Base-by-base conservation (phyloP, 805 yeast genomes). In the Lipomyces mesembrius region DNA sequence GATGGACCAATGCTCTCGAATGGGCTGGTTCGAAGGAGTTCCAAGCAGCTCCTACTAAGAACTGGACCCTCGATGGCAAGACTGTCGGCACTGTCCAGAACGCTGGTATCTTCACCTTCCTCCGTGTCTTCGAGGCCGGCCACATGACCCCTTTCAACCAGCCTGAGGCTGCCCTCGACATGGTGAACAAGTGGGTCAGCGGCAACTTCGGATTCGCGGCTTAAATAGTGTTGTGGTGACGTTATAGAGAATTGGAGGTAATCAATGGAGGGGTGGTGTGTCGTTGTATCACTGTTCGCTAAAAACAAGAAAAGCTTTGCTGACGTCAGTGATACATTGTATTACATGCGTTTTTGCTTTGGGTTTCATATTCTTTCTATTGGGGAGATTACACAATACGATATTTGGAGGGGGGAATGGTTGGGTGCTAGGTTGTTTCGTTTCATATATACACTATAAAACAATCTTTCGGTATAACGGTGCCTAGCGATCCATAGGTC, bases 81-180 rank as follows among this genome's bases (percentile, higher is more conserved):
- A 76, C 71, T 7, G 86, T 87, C 43, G 98, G 98, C 67, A 86
- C 89, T 74, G 88, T 88, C 35, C 92, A 91, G 81, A 88, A 86
- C 75, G 84, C 82, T 71, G 88, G 88, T 59, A 83, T 85, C 67
- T 87, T 93, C 73, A 90, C 97, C 3, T 94, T 89, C 81, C 82
- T 91, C 77, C 85, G 97, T 77, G 86, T 93, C 9, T 93, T 83
- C 74, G 94, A 87, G 70, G 98, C 96, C 61, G 98, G 98, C 34
- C 98, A 94, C 80, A 92, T 93, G 97, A 97, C 92, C 69, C 98
- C 98, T 20, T 88, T 80, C 75, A 93, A 93, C 79, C 94, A 90
- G 81, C 96, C 97, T 22, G 87, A 85, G 74, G 83, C 83, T 74
- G 81, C 97, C 1, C 82, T 89, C 70, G 92, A 86, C 64, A 88